These are phyloP conservation scores for Periconia macrospinosa DNA, from an alignment of 2,329 filamentous ascomycete genomes.

Conservation along the genomic window DNA sequence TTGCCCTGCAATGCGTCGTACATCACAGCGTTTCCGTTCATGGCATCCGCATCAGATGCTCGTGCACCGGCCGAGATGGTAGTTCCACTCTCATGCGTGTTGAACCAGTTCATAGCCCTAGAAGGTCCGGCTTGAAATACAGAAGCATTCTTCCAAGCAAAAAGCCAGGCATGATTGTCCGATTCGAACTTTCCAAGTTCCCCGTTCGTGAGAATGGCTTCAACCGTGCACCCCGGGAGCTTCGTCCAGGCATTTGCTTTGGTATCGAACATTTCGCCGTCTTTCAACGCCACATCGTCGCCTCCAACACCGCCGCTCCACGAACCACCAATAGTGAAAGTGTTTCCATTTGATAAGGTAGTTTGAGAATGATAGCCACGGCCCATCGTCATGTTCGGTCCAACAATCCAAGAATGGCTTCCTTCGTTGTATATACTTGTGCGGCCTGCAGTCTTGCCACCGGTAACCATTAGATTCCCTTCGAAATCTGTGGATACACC, in stretches of 20 bases:
- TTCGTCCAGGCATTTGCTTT: slow-evolving; percentile 51
- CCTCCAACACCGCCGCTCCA: slow-evolving; percentile 52
- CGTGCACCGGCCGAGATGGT: slow-evolving; percentile 48
- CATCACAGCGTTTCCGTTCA: slow-evolving; percentile 61
- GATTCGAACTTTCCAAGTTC: slow-evolving; percentile 46
- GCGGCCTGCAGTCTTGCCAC: slow-evolving; percentile 53
- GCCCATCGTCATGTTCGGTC: slow-evolving; percentile 56
- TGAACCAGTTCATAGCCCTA: slow-evolving; percentile 61
- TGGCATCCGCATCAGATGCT: slow-evolving; percentile 51
- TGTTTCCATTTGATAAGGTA: slow-evolving; percentile 55
- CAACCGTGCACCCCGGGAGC: slow-evolving; percentile 48
- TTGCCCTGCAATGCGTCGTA: slow-evolving; percentile 59
- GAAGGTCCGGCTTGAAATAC: slow-evolving; percentile 61
- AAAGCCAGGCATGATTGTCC: slow-evolving; percentile 60
- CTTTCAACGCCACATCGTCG: slow-evolving; percentile 41
- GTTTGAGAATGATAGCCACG: slow-evolving; percentile 61
- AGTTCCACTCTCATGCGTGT: slow-evolving; percentile 48
- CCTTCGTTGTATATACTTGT: slow-evolving; percentile 49
- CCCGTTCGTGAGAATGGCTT: slow-evolving; percentile 56
- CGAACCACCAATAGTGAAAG: slow-evolving; percentile 63
- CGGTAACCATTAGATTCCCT: slow-evolving; percentile 57
- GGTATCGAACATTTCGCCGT: slow-evolving; percentile 55
- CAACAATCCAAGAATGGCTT: slow-evolving; percentile 50
- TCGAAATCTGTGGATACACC: slow-evolving; percentile 55
- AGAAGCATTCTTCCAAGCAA: slow-evolving; percentile 51